Conservation (phyloP, 108 stramenopile genomes). For the Nitzschia sp. region DNA sequence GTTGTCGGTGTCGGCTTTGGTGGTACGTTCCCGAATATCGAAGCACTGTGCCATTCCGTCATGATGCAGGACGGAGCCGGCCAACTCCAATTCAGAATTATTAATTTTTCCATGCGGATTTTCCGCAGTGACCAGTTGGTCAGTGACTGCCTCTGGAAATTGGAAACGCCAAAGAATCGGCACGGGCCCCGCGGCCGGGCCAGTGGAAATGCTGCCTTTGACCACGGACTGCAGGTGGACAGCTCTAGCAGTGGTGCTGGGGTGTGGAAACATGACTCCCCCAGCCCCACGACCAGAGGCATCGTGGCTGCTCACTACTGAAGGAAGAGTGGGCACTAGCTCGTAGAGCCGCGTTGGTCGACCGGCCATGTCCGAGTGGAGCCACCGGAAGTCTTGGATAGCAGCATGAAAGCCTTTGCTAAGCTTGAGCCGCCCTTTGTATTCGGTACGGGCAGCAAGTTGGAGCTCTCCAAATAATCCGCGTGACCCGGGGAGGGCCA, state of each 20-base stretch:
- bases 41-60: conserved; percentile 35
- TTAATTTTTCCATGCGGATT: conserved; percentile 37
- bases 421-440: not conserved
- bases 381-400: not conserved
- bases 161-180: conserved; percentile 47
- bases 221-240: not conserved
- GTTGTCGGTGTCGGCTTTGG: conserved; percentile 33
- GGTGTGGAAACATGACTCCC: conserved; percentile 22
- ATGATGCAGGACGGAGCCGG: conserved; percentile 43
- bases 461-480: conserved; percentile 43
- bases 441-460: conserved; percentile 29
- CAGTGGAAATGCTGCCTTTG: not conserved
- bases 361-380: not conserved
- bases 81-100: conserved; percentile 53
- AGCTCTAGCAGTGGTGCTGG: not conserved
- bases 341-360: conserved; percentile 47
- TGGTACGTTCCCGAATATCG: conserved; percentile 38
- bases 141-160: conserved; percentile 31
- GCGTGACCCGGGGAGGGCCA: conserved; percentile 38
- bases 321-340: conserved; percentile 29
- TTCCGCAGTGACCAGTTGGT: conserved; percentile 10
- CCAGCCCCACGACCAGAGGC: conserved; percentile 36
- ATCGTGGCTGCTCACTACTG: conserved; percentile 30
- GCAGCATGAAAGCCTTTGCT: not conserved
- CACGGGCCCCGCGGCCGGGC: not conserved